Evolutionary conservation across 306 rosid genomes (phyloP).

Genomic region (Malus asiatica): DNA sequence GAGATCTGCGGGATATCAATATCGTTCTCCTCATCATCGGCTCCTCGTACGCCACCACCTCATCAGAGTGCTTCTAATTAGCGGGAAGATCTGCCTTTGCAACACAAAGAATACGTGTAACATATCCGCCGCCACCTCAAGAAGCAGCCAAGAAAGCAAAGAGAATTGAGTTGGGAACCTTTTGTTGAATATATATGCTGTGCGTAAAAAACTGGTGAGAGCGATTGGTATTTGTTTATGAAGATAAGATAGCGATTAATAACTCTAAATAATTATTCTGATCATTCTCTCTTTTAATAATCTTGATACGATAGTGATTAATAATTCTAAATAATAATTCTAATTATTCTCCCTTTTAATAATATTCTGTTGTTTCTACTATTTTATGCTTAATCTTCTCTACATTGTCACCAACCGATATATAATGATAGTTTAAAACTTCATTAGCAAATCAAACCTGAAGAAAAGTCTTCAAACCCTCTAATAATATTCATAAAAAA

Average conservation of each 20-base stretch:
- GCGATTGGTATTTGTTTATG: slow-evolving; percentile 16
- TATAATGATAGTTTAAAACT: background rate
- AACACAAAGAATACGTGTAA: background rate
- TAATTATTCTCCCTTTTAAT: background rate
- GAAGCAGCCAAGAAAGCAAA: slow-evolving; percentile 32
- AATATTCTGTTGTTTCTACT: background rate
- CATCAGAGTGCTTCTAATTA: no score
- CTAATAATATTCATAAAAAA: background rate
- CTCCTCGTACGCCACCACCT: no score
- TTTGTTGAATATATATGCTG: background rate
- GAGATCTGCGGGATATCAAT: background rate
- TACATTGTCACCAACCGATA: background rate
- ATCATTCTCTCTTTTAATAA: no score
- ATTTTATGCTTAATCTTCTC: background rate
- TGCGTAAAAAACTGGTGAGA: slow-evolving; percentile 14
- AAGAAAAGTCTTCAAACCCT: background rate
- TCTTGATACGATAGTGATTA: slow-evolving; percentile 9
- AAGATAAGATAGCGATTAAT: slow-evolving; percentile 10
- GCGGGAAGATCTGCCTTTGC: no score
- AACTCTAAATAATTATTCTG: no score
- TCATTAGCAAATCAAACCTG: slow-evolving; percentile 4
- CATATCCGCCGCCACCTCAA: background rate
- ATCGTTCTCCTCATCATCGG: no score
- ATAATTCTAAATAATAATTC: no score
- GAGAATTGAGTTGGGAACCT: slow-evolving; percentile 25